Percentiles rank a stretch among this genome's conserved stretches.
These are phyloP conservation scores for Rutstroemia sp. DNA, from an alignment of 2,329 filamentous ascomycete species.

Conservation along the genomic window DNA sequence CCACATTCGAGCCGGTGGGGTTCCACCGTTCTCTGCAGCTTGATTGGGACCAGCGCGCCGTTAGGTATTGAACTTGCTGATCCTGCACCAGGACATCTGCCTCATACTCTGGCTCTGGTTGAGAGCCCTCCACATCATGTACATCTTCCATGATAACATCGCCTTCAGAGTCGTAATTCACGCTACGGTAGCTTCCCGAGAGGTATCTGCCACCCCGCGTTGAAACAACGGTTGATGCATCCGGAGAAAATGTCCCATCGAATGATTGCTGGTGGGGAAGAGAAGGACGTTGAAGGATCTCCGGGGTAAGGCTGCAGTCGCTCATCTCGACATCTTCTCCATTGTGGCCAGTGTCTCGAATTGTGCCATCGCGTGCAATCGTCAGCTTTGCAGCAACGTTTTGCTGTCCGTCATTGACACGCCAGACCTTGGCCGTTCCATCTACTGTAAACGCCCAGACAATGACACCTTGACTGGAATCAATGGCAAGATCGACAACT, in stretches of 20 bases:
- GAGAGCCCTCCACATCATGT: neutral
- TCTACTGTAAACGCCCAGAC: slow-evolving; percentile 45
- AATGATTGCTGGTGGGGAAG: slow-evolving; percentile 14
- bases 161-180: slow-evolving; percentile 17
- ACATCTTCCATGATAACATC: slow-evolving; percentile 24
- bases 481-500: slow-evolving; percentile 43
- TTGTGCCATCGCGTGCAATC: slow-evolving; percentile 26
- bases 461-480: slow-evolving; percentile 36
- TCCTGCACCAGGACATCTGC: neutral
- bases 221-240: neutral
- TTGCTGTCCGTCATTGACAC: slow-evolving; percentile 31
- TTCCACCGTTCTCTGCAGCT: neutral
- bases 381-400: slow-evolving; percentile 8
- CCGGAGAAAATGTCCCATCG: slow-evolving; percentile 12
- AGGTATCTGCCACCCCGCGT: neutral
- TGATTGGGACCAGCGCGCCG: slow-evolving; percentile 1
- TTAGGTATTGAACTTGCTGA: slow-evolving; percentile 8
- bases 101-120: slow-evolving; percentile 6
- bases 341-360: slow-evolving; percentile 18
- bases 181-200: slow-evolving; percentile 5
- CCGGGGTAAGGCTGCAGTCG: neutral
- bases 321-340: slow-evolving; percentile 13
- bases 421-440: slow-evolving; percentile 39
- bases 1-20: slow-evolving; percentile 22
- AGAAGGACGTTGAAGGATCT: neutral